These are phyloP conservation scores for Nothomitra cinnamomea DNA, from an alignment of 2,329 filamentous ascomycete genomes.

Conservation along the genomic window DNA sequence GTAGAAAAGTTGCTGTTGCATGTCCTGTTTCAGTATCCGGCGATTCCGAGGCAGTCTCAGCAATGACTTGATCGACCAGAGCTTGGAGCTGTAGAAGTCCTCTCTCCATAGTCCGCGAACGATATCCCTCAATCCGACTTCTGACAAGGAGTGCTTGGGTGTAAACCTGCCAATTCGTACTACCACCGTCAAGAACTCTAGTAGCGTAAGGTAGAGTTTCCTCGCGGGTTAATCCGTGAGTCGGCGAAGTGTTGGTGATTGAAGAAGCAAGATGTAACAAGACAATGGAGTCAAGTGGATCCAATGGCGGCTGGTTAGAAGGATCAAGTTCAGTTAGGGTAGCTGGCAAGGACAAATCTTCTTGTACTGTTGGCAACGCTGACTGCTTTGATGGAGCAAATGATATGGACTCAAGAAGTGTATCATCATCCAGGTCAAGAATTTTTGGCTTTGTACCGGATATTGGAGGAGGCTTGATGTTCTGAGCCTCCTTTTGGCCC, in stretches of 20 bases:
- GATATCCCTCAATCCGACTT: conserved; percentile 76
- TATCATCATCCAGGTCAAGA: conserved; percentile 78
- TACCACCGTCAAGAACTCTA: conserved; percentile 72
- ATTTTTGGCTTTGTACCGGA: conserved; percentile 36
- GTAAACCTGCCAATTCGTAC: conserved; percentile 95
- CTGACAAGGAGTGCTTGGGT: conserved; percentile 83
- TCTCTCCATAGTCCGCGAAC: conserved; percentile 72
- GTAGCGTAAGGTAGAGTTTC: conserved; percentile 84
- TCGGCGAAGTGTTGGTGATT: conserved; percentile 73
- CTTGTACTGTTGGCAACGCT: conserved; percentile 10
- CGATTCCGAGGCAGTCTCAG: conserved; percentile 51
- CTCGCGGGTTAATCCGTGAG: conserved; percentile 76
- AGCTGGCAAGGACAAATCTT: conserved; percentile 35
- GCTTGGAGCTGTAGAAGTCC: conserved; percentile 86
- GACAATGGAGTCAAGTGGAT: conserved; percentile 76
- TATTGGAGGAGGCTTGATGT: neutral
- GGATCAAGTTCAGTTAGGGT: conserved; percentile 51
- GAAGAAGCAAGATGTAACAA: conserved; percentile 66
- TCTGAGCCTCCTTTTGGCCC: conserved; percentile 19
- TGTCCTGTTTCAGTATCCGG: conserved; percentile 21
- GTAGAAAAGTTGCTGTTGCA: conserved; percentile 63
- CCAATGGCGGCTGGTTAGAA: conserved; percentile 64
- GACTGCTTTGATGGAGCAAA: conserved; percentile 41
- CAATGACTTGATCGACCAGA: conserved; percentile 85
- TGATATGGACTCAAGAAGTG: conserved; percentile 69